Conservation (phyloP, 2,329 filamentous ascomycete species). For the Xylogone sp. region DNA sequence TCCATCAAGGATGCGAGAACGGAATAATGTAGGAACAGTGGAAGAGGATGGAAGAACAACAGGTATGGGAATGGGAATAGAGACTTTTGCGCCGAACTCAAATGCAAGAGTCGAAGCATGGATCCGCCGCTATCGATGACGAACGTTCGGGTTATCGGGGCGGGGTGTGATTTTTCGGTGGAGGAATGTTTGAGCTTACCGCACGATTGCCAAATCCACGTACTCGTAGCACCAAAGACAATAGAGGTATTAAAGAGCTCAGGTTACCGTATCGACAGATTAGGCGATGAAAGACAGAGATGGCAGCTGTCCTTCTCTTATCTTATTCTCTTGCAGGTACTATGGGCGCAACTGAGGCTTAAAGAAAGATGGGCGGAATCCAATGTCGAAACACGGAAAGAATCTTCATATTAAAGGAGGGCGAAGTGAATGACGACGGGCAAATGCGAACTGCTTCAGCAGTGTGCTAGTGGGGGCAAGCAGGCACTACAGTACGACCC, state of each 20-base stretch:
- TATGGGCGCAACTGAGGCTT: no score
- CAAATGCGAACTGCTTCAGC: no score
- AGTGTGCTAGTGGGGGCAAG: no score
- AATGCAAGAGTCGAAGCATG: background rate
- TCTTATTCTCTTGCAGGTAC: background rate
- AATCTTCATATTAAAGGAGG: no score
- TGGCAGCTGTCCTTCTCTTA: background rate
- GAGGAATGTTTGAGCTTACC: background rate
- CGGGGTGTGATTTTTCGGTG: background rate
- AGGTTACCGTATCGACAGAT: background rate
- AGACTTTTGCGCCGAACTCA: background rate
- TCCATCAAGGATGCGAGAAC: background rate
- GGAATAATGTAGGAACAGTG: background rate
- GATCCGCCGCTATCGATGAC: background rate
- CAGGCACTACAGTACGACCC: no score
- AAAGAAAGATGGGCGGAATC: no score
- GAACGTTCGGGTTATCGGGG: background rate
- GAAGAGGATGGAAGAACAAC: background rate
- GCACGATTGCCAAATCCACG: background rate
- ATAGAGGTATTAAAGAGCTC: background rate
- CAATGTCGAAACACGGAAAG: no score
- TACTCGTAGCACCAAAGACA: background rate
- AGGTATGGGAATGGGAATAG: background rate
- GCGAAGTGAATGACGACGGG: no score
- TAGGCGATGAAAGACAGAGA: background rate